Evolutionary conservation across 2,329 filamentous ascomycete genomes (phyloP), one percentile per base, ranked within the genome.

Genomic region (Neurospora sp.): DNA sequence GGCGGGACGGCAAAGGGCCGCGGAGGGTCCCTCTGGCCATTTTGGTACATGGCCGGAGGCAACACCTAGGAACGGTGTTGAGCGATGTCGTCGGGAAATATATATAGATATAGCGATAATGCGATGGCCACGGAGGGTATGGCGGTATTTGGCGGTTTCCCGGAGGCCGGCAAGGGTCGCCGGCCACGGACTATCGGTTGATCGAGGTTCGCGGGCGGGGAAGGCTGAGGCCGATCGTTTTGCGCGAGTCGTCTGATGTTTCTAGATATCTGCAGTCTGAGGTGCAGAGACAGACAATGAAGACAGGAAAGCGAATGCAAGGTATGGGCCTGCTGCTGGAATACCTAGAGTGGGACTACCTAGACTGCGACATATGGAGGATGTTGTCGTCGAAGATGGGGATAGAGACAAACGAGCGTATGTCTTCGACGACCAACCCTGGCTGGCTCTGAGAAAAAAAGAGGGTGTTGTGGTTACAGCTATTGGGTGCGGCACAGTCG

Each of bases 1-100:
- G 85, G 86, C 70, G 85, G 86, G 72, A 88, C 81, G 75, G 84
- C 84, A 76, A 84, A 88, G 66, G 84, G 78, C 77, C 86, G 83
- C 72, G 82, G 80, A 71, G 82, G 81, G 75, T 88, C 85, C 77
- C 85, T 81, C 77, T 86, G 85, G 66, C 82, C 79, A 73, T 82
- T 82, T 76, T 83, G 82, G 79, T 87, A 88, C 86, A 88, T 88
- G 78, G 72, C 79, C 76, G 76, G 75, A 74, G 76, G 72, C 69
- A 73, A 70, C 52, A 62, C 52, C 52, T 71, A 68, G 68, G 39
- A 68, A 37, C 57, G 69, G 40, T 67, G 46, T 33, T 62, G 52
- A 33, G 15, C 52, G 15, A 33, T 36, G 52, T 36, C 52, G 52
- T 62, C 52, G 33, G 68, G 66, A 43, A 19, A 38, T 28, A 28